Evolutionary conservation across 2,329 filamentous ascomycete genomes (phyloP).

Genomic region (Nemania sp.): DNA sequence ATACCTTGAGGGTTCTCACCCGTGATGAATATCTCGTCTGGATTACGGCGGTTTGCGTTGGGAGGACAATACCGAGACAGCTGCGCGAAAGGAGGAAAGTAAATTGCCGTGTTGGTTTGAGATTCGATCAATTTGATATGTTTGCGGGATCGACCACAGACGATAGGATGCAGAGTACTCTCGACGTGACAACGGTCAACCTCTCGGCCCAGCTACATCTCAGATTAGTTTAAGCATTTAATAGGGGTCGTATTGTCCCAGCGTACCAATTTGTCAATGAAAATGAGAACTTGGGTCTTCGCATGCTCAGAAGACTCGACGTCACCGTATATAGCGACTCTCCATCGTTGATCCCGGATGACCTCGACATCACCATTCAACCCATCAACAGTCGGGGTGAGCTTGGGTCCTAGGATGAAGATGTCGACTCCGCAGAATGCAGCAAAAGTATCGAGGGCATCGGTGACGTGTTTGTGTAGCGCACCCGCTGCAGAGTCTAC

Average conservation of each 20-base stretch:
- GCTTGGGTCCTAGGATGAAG: constrained; percentile 89
- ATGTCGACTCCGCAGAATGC: constrained; percentile 93
- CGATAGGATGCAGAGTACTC: constrained; percentile 76
- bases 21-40: constrained; percentile 93
- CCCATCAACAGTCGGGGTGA: constrained; percentile 74
- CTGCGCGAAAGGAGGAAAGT: constrained; percentile 92
- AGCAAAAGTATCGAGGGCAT: constrained; percentile 85
- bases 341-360: constrained; percentile 85
- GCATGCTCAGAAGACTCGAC: constrained; percentile 95
- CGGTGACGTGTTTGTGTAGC: constrained; percentile 74
- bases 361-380: constrained; percentile 79
- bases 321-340: constrained; percentile 93
- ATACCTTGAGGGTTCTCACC: constrained; percentile 86
- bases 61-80: constrained; percentile 88
- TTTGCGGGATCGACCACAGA: constrained; percentile 91
- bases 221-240: constrained; percentile 26
- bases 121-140: constrained; percentile 99
- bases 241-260: constrained; percentile 8
- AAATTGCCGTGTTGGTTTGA: constrained; percentile 92
- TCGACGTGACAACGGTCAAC: constrained; percentile 39
- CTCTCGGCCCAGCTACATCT: constrained; percentile 36
- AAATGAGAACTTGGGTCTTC: constrained; percentile 92
- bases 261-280: constrained; percentile 90
- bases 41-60: constrained; percentile 78
- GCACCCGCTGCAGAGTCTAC: constrained; percentile 70